phyloP scores from a whole-genome alignment of 73 alveolate genomes.

The Paramecium bursaria region DNA sequence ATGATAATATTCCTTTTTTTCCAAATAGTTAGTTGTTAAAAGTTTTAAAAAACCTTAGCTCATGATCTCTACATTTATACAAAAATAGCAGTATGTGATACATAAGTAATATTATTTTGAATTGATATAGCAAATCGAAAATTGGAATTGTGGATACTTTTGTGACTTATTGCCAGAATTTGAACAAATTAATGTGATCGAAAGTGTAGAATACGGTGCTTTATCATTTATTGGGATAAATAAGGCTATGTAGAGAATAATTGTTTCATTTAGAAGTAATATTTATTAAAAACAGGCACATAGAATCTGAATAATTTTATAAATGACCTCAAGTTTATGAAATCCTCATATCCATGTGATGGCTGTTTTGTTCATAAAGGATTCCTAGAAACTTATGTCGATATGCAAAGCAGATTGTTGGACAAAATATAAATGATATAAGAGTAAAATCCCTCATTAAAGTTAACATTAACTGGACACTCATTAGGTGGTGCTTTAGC shows the following conservation, averaged over 20 bases:
- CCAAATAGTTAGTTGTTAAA: no score
- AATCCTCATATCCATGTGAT: not conserved
- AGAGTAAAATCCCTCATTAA: not conserved
- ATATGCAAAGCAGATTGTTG: not conserved
- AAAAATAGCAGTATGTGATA: constrained; percentile 26
- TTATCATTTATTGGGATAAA: constrained; percentile 13
- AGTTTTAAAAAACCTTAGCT: no score
- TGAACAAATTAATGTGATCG: not conserved
- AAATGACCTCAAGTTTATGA: constrained; percentile 22
- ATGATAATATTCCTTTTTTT: no score
- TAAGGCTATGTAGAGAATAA: constrained; percentile 4
- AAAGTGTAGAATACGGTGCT: not conserved
- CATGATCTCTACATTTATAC: constrained; percentile 39
- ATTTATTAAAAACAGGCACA: no score
- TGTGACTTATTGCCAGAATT: constrained; percentile 15
- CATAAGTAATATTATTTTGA: no score
- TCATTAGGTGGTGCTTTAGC: constrained; percentile 39
- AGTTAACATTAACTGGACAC: constrained; percentile 19
- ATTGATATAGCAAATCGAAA: not conserved
- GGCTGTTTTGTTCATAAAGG: constrained; percentile 38
- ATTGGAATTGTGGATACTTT: constrained; percentile 56
- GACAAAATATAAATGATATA: not conserved
- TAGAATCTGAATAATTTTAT: constrained; percentile 4
- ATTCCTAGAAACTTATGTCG: constrained; percentile 15
- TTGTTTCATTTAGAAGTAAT: constrained; percentile 50